These are phyloP conservation scores for Starmerella vaccinii DNA, from an alignment of 805 yeast genomes.

Conservation along the genomic window DNA sequence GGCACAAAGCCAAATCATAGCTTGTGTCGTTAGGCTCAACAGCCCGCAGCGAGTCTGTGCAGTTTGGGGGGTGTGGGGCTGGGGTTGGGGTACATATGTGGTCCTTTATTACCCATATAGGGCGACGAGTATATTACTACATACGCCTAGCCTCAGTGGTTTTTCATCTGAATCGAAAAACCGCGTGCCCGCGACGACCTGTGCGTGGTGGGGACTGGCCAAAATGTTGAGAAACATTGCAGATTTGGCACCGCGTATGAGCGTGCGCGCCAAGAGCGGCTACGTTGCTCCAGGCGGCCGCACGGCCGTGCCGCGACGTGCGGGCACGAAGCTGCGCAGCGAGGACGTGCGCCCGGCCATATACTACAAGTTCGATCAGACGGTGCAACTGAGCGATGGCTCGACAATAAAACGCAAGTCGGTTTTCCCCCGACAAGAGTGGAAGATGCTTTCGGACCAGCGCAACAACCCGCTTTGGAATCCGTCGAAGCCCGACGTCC, in stretches of 20 bases:
- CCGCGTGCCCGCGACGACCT: not conserved
- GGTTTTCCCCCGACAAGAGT: conserved; percentile 78
- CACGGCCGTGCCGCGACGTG: conserved; percentile 21
- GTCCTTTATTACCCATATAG: too few relatives aligned
- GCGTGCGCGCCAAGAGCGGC: conserved; percentile 15
- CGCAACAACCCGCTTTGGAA: conserved; percentile 84
- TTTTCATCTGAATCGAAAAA: not conserved
- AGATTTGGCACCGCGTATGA: conserved; percentile 7
- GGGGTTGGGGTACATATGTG: too few relatives aligned
- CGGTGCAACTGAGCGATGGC: conserved; percentile 89
- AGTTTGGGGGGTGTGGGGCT: too few relatives aligned
- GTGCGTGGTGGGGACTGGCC: not conserved
- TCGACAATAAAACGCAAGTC: conserved; percentile 75
- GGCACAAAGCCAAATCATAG: too few relatives aligned
- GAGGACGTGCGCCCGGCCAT: conserved; percentile 93
- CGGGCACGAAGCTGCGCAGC: conserved; percentile 28
- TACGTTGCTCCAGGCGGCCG: conserved; percentile 27
- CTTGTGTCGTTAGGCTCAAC: too few relatives aligned
- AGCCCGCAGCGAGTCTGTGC: too few relatives aligned
- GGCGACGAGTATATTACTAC: too few relatives aligned
- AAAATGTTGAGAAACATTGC: not conserved
- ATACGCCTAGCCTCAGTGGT: not conserved
- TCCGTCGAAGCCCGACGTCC: conserved; percentile 67
- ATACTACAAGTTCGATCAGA: conserved; percentile 77
- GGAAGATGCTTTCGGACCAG: conserved; percentile 79